These are phyloP conservation scores for Fusarium stilboides DNA, from an alignment of 2,329 filamentous ascomycete species.

Conservation along the genomic window DNA sequence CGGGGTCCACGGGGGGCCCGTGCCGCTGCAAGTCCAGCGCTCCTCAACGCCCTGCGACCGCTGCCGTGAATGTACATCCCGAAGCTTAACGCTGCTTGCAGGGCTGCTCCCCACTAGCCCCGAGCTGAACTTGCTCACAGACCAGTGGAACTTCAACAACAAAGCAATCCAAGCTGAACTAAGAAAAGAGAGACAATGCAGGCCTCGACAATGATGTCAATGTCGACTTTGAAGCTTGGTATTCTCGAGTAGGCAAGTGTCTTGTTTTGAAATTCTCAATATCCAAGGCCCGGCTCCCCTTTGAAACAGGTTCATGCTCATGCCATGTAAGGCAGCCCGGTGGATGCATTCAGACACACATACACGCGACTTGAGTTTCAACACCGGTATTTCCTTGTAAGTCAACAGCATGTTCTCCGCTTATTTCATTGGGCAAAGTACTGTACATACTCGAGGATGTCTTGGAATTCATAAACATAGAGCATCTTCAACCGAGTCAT, in stretches of 20 bases:
- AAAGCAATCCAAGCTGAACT: slow-evolving; percentile 16
- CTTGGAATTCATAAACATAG: slow-evolving; percentile 8
- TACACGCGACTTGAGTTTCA: slow-evolving; percentile 1
- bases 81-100: slow-evolving; percentile 34
- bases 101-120: slow-evolving; percentile 37
- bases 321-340: slow-evolving; percentile 26
- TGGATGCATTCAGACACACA: slow-evolving; percentile 34
- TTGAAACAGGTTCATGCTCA: slow-evolving; percentile 44
- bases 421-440: slow-evolving; percentile 1
- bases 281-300: slow-evolving; percentile 9
- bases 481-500: not conserved
- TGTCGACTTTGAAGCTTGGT: not conserved
- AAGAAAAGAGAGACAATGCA: slow-evolving; percentile 9
- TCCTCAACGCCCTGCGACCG: slow-evolving; percentile 33
- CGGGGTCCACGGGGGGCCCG: slow-evolving; percentile 24
- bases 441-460: not conserved
- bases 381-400: slow-evolving; percentile 14
- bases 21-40: slow-evolving; percentile 40
- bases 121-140: slow-evolving; percentile 23
- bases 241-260: not conserved
- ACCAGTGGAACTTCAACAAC: slow-evolving; percentile 11
- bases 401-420: slow-evolving; percentile 1
- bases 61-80: slow-evolving; percentile 3
- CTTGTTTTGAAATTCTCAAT: slow-evolving; percentile 12
- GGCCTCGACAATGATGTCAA: slow-evolving; percentile 14